Percentiles rank a stretch among this genome's conserved stretches.
Conservation (phyloP, 352 stramenopile species). For the Pythium aquatile region DNA sequence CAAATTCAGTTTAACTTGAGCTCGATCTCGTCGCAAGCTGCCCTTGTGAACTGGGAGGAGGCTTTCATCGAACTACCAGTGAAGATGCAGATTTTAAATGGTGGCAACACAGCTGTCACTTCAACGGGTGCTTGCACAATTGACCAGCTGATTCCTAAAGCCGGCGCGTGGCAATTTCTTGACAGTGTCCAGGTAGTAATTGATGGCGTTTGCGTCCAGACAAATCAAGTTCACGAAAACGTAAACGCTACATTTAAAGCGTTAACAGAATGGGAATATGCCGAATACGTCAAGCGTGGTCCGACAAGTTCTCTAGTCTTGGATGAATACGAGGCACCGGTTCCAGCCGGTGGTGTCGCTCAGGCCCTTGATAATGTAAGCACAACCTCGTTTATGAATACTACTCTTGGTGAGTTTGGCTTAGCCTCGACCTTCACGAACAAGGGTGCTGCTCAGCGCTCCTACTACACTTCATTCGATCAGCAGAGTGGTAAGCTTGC, state of each 20-base stretch:
- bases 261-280: constrained; percentile 23
- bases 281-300: constrained; percentile 19
- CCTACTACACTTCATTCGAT: constrained; percentile 19
- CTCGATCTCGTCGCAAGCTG: too few species aligned
- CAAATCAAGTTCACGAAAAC: constrained; percentile 25
- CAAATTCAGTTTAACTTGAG: constrained; percentile 27
- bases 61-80: constrained; percentile 21
- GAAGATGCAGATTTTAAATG: constrained; percentile 26
- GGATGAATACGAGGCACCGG: constrained; percentile 20
- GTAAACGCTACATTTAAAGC: constrained; percentile 27
- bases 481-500: constrained; percentile 25
- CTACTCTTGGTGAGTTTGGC: constrained; percentile 24
- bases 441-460: constrained; percentile 19
- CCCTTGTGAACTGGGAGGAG: constrained; percentile 24
- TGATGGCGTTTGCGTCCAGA: constrained; percentile 20
- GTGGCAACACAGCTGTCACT: constrained; percentile 20
- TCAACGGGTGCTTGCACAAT: constrained; percentile 22
- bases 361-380: constrained; percentile 23
- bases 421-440: constrained; percentile 24
- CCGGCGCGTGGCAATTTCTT: constrained; percentile 19
- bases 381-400: constrained; percentile 21
- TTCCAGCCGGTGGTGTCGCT: constrained; percentile 17
- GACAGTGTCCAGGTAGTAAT: constrained; percentile 21
- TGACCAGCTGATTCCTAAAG: constrained; percentile 20
- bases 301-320: constrained; percentile 21